Percentiles rank a stretch among this genome's conserved stretches.
Conservation (phyloP, 176 grass and related monocot species). For the Pontederia paniculata region DNA sequence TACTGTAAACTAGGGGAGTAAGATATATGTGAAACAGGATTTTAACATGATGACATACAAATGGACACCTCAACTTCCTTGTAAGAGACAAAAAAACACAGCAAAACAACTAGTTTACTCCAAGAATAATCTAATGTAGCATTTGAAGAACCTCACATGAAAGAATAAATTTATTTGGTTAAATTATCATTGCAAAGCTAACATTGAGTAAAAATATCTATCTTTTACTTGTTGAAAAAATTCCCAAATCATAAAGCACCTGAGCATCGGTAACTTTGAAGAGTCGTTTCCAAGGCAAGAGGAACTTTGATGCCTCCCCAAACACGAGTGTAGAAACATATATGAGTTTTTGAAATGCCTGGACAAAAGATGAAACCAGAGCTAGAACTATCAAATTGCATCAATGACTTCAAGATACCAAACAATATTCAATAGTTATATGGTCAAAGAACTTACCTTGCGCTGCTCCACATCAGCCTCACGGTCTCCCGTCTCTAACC, state of each 20-base stretch:
- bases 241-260: constrained; percentile 34
- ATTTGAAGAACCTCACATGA: too few relatives aligned
- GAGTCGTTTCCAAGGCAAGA: constrained; percentile 97
- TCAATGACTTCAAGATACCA: constrained; percentile 11
- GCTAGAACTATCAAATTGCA: too few relatives aligned
- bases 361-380: constrained; percentile 12
- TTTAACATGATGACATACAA: too few relatives aligned
- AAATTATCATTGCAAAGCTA: not conserved
- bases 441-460: constrained; percentile 30
- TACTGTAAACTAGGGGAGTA: too few relatives aligned
- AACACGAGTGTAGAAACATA: constrained; percentile 99
- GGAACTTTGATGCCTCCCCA: constrained; percentile 78
- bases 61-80: too few relatives aligned
- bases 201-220: not conserved
- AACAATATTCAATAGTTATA: constrained; percentile 11
- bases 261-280: constrained; percentile 94
- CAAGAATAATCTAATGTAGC: too few relatives aligned
- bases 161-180: too few relatives aligned
- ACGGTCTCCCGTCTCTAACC: constrained; percentile 68
- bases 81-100: too few relatives aligned
- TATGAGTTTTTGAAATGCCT: constrained; percentile 97
- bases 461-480: constrained; percentile 67
- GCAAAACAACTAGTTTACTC: too few relatives aligned
- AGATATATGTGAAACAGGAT: too few relatives aligned
- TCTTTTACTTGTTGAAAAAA: not conserved